Evolutionary conservation across 768 basidiomycete genomes (phyloP).

Genomic region (Tylopilus rubrobrunneus): DNA sequence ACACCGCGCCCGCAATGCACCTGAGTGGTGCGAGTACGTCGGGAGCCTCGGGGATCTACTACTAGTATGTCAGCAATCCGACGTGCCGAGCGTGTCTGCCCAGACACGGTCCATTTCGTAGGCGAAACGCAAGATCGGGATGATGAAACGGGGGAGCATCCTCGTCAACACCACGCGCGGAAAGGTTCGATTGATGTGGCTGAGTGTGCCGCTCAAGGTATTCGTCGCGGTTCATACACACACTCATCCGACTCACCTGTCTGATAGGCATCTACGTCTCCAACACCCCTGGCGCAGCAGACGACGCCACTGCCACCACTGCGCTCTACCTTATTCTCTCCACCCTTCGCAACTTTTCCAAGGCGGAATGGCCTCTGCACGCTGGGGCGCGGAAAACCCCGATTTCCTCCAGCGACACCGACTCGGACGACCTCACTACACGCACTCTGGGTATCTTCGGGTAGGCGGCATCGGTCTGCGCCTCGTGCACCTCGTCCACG

Average conservation of each 20-base stretch:
- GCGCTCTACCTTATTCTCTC: slow-evolving; percentile 82
- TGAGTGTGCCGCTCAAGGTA: too few relatives aligned
- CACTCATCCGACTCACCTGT: not conserved
- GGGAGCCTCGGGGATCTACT: too few relatives aligned
- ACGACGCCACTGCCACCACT: slow-evolving; percentile 89
- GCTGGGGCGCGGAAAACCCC: slow-evolving; percentile 58
- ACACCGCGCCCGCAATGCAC: too few relatives aligned
- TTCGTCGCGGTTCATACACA: not conserved
- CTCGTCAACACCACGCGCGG: too few relatives aligned
- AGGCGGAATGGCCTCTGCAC: slow-evolving; percentile 52
- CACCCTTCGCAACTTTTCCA: slow-evolving; percentile 67
- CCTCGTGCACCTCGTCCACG: slow-evolving; percentile 65
- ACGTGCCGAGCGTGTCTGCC: too few relatives aligned
- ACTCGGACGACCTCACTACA: slow-evolving; percentile 66
- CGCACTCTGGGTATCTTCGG: slow-evolving; percentile 73
- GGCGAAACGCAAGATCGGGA: too few relatives aligned
- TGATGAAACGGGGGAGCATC: too few relatives aligned
- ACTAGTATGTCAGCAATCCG: too few relatives aligned
- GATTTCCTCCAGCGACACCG: slow-evolving; percentile 42
- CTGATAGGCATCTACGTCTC: slow-evolving; percentile 58
- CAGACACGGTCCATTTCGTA: too few relatives aligned
- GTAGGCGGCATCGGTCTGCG: slow-evolving; percentile 73
- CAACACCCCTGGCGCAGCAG: slow-evolving; percentile 86
- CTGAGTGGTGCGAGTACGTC: too few relatives aligned
- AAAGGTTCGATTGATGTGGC: too few relatives aligned